Evolutionary conservation across 345 rosid genomes (phyloP).

Genomic region (Iberis pinnata): DNA sequence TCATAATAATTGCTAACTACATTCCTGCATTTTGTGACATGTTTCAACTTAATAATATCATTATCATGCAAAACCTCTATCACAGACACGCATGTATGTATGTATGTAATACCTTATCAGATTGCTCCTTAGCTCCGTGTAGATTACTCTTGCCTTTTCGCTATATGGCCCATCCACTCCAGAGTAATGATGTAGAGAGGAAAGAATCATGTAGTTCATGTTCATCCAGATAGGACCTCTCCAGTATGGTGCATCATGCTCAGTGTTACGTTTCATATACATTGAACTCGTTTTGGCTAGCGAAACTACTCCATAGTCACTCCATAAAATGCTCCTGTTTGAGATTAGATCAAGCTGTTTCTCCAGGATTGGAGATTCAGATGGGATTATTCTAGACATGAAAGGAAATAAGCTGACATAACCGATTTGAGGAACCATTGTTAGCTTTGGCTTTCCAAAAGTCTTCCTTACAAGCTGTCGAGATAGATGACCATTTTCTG

Average conservation of each 20-base stretch:
- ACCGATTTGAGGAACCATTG: conserved; percentile 82
- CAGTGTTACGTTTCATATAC: conserved; percentile 95
- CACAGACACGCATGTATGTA: background rate
- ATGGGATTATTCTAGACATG: conserved; percentile 71
- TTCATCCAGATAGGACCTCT: conserved; percentile 98
- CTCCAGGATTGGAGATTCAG: conserved; percentile 84
- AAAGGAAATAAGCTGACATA: conserved; percentile 95
- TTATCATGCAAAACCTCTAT: conserved; percentile 9
- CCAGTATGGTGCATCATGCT: conserved; percentile 98
- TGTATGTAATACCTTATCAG: conserved; percentile 53
- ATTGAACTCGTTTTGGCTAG: conserved; percentile 84
- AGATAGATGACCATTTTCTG: conserved; percentile 44
- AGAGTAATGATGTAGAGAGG: conserved; percentile 82
- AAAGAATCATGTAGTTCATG: conserved; percentile 85
- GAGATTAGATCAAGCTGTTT: conserved; percentile 89
- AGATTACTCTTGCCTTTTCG: conserved; percentile 53
- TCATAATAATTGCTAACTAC: conserved; percentile 62
- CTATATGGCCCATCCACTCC: conserved; percentile 80
- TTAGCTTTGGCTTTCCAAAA: conserved; percentile 50
- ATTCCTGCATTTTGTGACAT: conserved; percentile 43
- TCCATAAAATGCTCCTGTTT: conserved; percentile 69
- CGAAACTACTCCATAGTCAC: conserved; percentile 79
- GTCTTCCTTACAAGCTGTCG: conserved; percentile 77
- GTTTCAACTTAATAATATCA: conserved; percentile 7
- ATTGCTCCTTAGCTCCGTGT: conserved; percentile 60